Base-by-base conservation (phyloP, 495 filamentous ascomycete genomes). In the Corynascus novoguineensis region DNA sequence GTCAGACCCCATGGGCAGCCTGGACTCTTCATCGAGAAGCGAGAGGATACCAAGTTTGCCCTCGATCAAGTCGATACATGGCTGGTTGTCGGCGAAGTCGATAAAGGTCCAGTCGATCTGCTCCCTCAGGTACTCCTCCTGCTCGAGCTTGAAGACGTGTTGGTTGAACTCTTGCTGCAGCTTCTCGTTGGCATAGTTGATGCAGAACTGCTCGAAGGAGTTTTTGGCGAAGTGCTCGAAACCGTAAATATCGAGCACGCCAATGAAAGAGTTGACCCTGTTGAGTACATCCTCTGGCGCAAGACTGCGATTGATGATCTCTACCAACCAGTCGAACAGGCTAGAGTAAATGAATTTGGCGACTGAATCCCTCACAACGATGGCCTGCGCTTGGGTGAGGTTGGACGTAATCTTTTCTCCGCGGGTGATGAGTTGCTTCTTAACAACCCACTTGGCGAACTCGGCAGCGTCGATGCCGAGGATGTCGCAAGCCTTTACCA, bases 201-300 rank as follows among this genome's bases (percentile, higher is more conserved):
- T 99, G 71, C 93, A 99, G 72, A 99, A 99, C 70, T 99, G 93
- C 73, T 99, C 93, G 64, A 99, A 99, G 9, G 95, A 97, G 77
- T 99, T 99, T 76, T 96, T 97, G 49, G 95, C 92, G 65, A 99
- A 99, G 73, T 99, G 93, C 71, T 99, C 93, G 70, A 99, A 99
- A 41, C 93, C 93, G 77, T 99, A 99, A 62, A 99, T 99, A 89
- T 99, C 93, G 52, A 99, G 83, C 35, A 99, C 93, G 64, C 93
- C 93, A 63, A 99, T 99, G 74, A 99, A 99, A n/a, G 89, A 91
- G 60, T 75, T 81, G 70, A 95, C 90, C 34, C 86, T 82, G 63
- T 75, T 82, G 25, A 96, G 71, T 34, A 97, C 89, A 59, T 90
- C 87, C 37, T 96, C 90, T 8, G 91, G 89, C 11, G 93, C 92